Evolutionary conservation across 805 yeast species (phyloP).

Genomic region (Teunomyces atbi): DNA sequence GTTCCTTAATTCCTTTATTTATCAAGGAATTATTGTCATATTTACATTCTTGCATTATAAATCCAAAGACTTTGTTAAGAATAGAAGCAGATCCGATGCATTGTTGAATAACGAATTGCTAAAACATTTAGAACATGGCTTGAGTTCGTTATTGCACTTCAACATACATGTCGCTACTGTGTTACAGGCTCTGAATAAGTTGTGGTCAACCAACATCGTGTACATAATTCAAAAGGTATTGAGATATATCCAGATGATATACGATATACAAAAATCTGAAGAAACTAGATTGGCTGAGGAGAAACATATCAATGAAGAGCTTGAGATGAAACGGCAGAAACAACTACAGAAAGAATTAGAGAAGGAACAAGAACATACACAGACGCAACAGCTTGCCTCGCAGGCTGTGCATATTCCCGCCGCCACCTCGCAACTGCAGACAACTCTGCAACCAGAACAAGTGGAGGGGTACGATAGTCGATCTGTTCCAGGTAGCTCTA

Average conservation of each 20-base stretch:
- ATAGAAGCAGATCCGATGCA: constrained; percentile 13
- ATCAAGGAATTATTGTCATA: constrained; percentile 51
- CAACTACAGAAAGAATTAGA: not conserved
- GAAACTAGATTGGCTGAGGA: not conserved
- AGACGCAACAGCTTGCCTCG: not conserved
- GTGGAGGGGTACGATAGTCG: not conserved
- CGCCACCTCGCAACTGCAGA: not conserved
- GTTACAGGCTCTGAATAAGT: constrained; percentile 15
- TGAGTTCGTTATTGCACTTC: constrained; percentile 21
- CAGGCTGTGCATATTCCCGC: not conserved
- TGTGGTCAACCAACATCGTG: constrained; percentile 37
- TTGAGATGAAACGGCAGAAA: not conserved
- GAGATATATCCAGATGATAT: constrained; percentile 25
- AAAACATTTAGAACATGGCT: constrained; percentile 19
- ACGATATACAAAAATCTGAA: constrained; percentile 14
- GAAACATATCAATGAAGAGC: not conserved
- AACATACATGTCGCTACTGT: constrained; percentile 22
- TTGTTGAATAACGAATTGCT: constrained; percentile 20
- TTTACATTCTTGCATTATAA: constrained; percentile 48
- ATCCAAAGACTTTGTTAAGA: constrained; percentile 30
- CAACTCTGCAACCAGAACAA: not conserved
- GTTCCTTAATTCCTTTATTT: constrained; percentile 47
- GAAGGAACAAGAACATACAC: not conserved
- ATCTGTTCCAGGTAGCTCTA: not conserved
- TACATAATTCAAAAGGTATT: constrained; percentile 31